Conservation (phyloP, 306 rosid species). For the Fagus sylvatica region DNA sequence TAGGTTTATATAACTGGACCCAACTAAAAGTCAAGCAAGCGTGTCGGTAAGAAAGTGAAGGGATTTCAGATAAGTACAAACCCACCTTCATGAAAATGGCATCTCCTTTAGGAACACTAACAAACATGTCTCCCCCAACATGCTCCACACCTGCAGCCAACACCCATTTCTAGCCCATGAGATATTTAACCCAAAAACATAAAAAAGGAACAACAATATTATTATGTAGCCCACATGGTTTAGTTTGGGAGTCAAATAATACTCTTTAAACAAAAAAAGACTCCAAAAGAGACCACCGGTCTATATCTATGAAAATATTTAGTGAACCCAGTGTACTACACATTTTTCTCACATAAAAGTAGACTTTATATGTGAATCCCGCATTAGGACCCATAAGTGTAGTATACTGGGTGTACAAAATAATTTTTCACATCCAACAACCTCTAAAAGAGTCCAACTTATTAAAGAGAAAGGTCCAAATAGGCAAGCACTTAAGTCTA, state of each 20-base stretch:
- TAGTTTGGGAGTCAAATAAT: neutral
- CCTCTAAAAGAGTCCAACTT: no score
- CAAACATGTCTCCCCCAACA: constrained; percentile 96
- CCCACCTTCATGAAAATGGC: constrained; percentile 90
- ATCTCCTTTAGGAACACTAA: constrained; percentile 77
- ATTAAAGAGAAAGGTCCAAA: neutral
- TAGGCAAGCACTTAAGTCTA: neutral
- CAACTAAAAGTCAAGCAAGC: neutral
- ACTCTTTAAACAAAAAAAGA: neutral
- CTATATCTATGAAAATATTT: no score
- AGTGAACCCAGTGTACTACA: no score
- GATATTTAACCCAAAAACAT: neutral
- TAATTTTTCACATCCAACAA: no score
- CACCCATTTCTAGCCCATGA: neutral
- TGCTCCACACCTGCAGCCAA: constrained; percentile 76
- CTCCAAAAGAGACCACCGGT: no score
- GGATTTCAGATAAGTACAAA: neutral
- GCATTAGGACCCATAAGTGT: no score
- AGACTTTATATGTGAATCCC: no score
- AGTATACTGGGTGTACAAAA: no score
- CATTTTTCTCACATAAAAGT: no score
- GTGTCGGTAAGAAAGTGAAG: constrained; percentile 5
- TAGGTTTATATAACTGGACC: neutral
- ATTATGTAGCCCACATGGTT: neutral
- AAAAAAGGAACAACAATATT: neutral